Evolutionary conservation across 306 rosid genomes (phyloP).

Genomic region (Oxytropis ochrocephala): DNA sequence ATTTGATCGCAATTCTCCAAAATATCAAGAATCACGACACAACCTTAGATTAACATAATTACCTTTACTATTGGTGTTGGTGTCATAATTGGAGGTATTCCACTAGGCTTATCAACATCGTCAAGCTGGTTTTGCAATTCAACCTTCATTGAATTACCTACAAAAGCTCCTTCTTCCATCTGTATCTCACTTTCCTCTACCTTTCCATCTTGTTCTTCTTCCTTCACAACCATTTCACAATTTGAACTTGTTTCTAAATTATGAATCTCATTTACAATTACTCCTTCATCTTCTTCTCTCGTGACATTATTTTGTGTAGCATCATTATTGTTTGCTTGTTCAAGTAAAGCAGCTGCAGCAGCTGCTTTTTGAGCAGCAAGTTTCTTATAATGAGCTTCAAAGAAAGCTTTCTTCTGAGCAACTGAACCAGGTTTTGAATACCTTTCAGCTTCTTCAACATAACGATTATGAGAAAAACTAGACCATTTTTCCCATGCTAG

Average conservation of each 20-base stretch:
- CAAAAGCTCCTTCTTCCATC: slow-evolving; percentile 19
- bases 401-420: slow-evolving; percentile 97
- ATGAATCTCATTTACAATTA: not conserved
- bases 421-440: slow-evolving; percentile 79
- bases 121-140: slow-evolving; percentile 32
- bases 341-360: slow-evolving; percentile 60
- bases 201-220: slow-evolving; percentile 31
- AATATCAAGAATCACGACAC: no score
- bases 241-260: slow-evolving; percentile 16
- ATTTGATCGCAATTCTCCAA: no score
- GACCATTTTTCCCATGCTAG: slow-evolving; percentile 96
- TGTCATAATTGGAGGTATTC: slow-evolving; percentile 36
- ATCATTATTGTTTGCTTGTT: slow-evolving; percentile 46
- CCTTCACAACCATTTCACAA: slow-evolving; percentile 18
- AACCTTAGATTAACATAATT: not conserved
- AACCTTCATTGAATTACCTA: slow-evolving; percentile 27
- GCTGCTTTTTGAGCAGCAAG: slow-evolving; percentile 74
- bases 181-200: slow-evolving; percentile 23
- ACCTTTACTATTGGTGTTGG: slow-evolving; percentile 46
- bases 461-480: slow-evolving; percentile 70
- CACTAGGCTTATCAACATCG: slow-evolving; percentile 30
- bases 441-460: slow-evolving; percentile 94
- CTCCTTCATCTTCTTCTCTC: slow-evolving; percentile 3
- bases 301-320: slow-evolving; percentile 25
- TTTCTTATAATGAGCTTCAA: slow-evolving; percentile 96